A percentile compares a stretch with the other conserved stretches of the same genome.
phyloP scores from a whole-genome alignment of 768 basidiomycete genomes.

The Pulveroboletus ravenelii region DNA sequence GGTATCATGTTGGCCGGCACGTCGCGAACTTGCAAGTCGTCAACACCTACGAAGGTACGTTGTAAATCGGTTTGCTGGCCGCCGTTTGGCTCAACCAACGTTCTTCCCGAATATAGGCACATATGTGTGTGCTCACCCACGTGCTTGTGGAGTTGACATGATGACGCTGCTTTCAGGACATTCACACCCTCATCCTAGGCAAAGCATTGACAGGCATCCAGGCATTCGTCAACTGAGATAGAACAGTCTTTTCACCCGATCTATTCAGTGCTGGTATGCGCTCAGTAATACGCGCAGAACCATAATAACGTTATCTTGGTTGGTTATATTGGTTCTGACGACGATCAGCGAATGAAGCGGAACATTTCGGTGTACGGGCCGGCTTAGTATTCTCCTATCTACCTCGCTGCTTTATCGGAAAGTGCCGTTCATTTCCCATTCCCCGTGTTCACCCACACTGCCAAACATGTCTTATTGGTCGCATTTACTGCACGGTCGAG shows the following conservation, averaged over 20 bases:
- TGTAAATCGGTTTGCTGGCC: not conserved
- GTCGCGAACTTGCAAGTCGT: constrained; percentile 94
- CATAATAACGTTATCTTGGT: not conserved
- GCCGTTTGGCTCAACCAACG: constrained; percentile 2
- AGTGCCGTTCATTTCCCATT: not conserved
- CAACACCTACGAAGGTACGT: constrained; percentile 86
- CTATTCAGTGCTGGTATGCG: not conserved
- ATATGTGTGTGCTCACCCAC: constrained; percentile 39
- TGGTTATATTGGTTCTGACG: not conserved
- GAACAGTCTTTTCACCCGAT: not conserved
- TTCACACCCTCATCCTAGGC: constrained; percentile 88
- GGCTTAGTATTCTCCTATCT: not conserved
- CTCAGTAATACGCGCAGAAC: not conserved
- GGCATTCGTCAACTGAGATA: constrained; percentile 67
- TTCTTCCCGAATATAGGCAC: constrained; percentile 40
- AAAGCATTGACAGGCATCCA: constrained; percentile 87
- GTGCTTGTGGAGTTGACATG: not conserved
- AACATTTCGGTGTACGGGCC: not conserved
- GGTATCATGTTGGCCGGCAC: constrained; percentile 92
- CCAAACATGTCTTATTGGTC: not conserved
- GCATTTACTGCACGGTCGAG: not conserved
- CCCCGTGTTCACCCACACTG: not conserved
- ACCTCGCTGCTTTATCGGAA: not conserved
- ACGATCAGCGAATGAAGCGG: not conserved
- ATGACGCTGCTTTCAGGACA: constrained; percentile 50